Conservation (phyloP, 805 yeast genomes). For the Wickerhamiella occidentalis region DNA sequence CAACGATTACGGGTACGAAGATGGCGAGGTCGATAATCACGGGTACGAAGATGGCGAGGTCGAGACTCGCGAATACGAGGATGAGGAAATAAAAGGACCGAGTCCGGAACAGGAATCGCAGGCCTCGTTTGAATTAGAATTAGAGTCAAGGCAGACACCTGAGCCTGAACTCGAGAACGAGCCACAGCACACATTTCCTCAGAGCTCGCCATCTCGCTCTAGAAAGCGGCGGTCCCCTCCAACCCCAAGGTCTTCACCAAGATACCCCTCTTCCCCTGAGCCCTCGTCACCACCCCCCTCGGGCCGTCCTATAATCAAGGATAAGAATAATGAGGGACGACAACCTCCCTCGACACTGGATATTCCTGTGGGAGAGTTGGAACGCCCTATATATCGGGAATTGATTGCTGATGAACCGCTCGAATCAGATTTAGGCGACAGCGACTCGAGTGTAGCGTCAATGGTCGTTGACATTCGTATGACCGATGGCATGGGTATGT, state of each 20-base stretch:
- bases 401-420: background rate
- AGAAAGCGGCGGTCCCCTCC: too few relatives aligned
- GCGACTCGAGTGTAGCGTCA: background rate
- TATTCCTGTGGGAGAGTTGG: background rate
- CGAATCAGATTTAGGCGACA: background rate
- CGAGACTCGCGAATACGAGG: too few relatives aligned
- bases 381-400: background rate
- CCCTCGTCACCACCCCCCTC: background rate
- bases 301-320: background rate
- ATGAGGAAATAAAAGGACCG: too few relatives aligned
- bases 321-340: background rate
- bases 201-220: too few relatives aligned
- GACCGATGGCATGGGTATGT: background rate
- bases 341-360: background rate
- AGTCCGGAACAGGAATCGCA: too few relatives aligned
- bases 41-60: too few relatives aligned
- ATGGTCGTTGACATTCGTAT: background rate
- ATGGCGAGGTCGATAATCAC: too few relatives aligned
- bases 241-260: too few relatives aligned
- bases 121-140: background rate
- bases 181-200: background rate
- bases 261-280: background rate
- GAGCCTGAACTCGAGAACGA: background rate
- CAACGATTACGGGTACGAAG: too few relatives aligned
- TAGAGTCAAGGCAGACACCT: background rate